These are phyloP conservation scores for Omphalotus olearius DNA, from an alignment of 1,284 basidiomycete genomes.

Conservation along the genomic window DNA sequence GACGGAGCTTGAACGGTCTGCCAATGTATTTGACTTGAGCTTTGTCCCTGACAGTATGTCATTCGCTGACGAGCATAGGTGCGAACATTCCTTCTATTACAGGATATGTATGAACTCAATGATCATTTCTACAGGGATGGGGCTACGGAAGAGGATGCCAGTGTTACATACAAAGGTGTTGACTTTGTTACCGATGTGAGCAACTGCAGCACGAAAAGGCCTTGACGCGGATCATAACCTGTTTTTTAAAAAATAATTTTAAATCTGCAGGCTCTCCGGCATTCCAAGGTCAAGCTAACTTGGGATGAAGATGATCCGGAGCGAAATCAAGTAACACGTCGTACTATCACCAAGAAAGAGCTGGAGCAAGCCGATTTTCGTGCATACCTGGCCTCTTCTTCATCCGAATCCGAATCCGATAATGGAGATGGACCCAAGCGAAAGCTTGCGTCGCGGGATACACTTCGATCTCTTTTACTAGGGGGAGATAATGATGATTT, in stretches of 20 bases:
- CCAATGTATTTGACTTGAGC: conserved; percentile 94
- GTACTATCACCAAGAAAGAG: conserved; percentile 75
- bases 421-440: conserved; percentile 29
- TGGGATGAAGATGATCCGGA: conserved; percentile 99
- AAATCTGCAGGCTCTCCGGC: conserved; percentile 78
- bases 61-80: conserved; percentile 83
- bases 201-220: conserved; percentile 9
- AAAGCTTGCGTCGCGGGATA: conserved; percentile 52
- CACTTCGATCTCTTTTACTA: conserved; percentile 70
- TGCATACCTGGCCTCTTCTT: conserved; percentile 77
- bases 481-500: conserved; percentile 58
- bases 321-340: conserved; percentile 77
- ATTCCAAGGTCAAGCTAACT: conserved; percentile 96
- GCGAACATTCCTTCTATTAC: conserved; percentile 14
- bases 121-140: conserved; percentile 62
- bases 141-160: conserved; percentile 65
- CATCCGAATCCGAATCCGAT: conserved; percentile 55
- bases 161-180: conserved; percentile 66
- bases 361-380: conserved; percentile 88
- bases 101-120: background rate
- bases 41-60: conserved; percentile 92
- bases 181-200: conserved; percentile 93
- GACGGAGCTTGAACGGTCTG: conserved; percentile 94
- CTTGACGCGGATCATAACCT: too few relatives aligned
- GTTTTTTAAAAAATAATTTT: too few relatives aligned